Percentiles rank a stretch among this genome's conserved stretches.
These are phyloP conservation scores for Symbiodinium pilosum DNA, from an alignment of 73 alveolate genomes.

Conservation along the genomic window DNA sequence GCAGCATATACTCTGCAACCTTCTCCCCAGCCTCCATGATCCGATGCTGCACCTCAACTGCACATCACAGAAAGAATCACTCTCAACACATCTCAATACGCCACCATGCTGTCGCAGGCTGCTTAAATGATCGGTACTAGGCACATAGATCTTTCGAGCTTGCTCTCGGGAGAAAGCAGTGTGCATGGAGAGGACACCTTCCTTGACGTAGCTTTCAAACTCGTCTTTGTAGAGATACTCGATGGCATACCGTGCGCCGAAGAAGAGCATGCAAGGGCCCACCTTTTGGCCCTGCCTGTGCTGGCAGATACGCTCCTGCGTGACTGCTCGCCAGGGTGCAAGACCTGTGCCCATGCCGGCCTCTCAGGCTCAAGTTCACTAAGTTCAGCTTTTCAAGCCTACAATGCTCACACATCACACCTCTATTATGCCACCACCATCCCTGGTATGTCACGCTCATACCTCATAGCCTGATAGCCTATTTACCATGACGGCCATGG, in stretches of 20 bases:
- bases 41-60: constrained; percentile 42
- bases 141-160: constrained; percentile 80
- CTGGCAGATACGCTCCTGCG: constrained; percentile 75
- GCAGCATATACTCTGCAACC: constrained; percentile 68
- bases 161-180: constrained; percentile 92
- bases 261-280: constrained; percentile 86
- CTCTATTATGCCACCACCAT: not conserved
- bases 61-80: too few species aligned
- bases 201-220: constrained; percentile 55
- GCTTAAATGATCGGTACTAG: too few species aligned
- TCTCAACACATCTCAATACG: too few species aligned
- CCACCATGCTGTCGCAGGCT: too few species aligned
- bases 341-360: constrained; percentile 85
- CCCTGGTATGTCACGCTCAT: too few species aligned
- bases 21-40: constrained; percentile 62
- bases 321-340: constrained; percentile 71
- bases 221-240: constrained; percentile 86
- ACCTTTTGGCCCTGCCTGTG: constrained; percentile 31
- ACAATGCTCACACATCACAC: not conserved
- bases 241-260: constrained; percentile 75
- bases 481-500: not conserved
- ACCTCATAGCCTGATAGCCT: not conserved
- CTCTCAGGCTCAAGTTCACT: not conserved
- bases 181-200: constrained; percentile 88
- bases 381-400: not conserved